Evolutionary conservation across 2,329 filamentous ascomycete species (phyloP).

Genomic region (Apiospora arundinis): DNA sequence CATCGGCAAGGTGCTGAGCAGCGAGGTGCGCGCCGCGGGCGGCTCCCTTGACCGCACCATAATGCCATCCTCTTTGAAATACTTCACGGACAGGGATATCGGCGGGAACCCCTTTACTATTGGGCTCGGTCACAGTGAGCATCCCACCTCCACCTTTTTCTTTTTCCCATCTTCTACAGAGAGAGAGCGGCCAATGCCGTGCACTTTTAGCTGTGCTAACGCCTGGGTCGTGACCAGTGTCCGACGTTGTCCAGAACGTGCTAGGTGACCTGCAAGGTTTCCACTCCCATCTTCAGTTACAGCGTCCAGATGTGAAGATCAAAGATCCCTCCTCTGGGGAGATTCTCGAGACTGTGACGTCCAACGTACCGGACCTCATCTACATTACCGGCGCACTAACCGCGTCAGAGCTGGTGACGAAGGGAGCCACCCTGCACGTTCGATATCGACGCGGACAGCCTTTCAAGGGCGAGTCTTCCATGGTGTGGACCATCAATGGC

Average conservation of each 20-base stretch:
- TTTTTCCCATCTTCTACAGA: neutral
- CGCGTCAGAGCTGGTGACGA: constrained; percentile 29
- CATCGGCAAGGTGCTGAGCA: constrained; percentile 59
- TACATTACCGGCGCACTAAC: constrained; percentile 39
- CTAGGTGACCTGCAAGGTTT: constrained; percentile 50
- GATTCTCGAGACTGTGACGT: constrained; percentile 40
- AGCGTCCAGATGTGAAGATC: constrained; percentile 48
- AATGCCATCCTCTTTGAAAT: constrained; percentile 45
- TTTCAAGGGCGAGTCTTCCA: constrained; percentile 51
- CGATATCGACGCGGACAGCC: constrained; percentile 53
- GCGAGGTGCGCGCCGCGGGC: constrained; percentile 47
- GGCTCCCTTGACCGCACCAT: constrained; percentile 41
- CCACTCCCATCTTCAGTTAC: constrained; percentile 48
- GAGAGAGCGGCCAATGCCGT: neutral
- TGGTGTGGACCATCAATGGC: constrained; percentile 57
- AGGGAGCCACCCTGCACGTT: constrained; percentile 47
- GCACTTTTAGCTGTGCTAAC: constrained; percentile 25
- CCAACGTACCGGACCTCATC: constrained; percentile 32
- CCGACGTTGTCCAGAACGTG: constrained; percentile 51
- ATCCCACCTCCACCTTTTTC: neutral
- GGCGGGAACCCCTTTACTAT: constrained; percentile 50
- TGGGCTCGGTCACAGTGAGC: constrained; percentile 26
- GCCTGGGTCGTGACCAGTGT: constrained; percentile 26
- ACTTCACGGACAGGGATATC: constrained; percentile 53
- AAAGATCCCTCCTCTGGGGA: constrained; percentile 39